Percentiles rank a stretch among this genome's conserved stretches.
These are phyloP conservation scores for Geotrichum bryndzae DNA, from an alignment of 1,139 yeast species.

Conservation along the genomic window DNA sequence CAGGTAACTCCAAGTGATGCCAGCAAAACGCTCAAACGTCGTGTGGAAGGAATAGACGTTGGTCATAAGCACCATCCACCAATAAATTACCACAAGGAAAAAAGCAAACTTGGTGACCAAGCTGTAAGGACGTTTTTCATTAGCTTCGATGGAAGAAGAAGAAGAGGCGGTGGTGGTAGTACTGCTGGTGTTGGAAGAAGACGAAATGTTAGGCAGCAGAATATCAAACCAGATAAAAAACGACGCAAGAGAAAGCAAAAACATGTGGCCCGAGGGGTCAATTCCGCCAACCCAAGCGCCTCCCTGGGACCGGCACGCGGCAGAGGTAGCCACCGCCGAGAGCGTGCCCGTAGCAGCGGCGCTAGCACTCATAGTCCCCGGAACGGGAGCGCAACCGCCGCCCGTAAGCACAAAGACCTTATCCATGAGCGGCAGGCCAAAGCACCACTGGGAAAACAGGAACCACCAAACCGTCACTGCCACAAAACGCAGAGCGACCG, in stretches of 20 bases:
- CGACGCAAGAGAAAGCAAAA: constrained; percentile 66
- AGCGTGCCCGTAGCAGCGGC: constrained; percentile 37
- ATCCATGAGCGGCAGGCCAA: constrained; percentile 89
- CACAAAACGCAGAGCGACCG: constrained; percentile 34
- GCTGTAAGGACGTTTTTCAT: background rate
- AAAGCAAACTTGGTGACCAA: constrained; percentile 35
- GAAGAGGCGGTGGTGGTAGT: background rate
- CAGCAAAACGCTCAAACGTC: constrained; percentile 62
- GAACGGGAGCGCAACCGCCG: constrained; percentile 51
- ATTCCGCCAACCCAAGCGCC: constrained; percentile 91
- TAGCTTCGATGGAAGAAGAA: background rate
- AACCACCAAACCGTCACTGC: constrained; percentile 73
- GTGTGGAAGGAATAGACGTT: constrained; percentile 75
- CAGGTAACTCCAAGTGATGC: constrained; percentile 54
- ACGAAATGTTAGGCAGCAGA: constrained; percentile 34
- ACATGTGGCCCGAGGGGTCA: constrained; percentile 94
- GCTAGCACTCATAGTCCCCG: constrained; percentile 14
- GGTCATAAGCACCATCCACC: constrained; percentile 85
- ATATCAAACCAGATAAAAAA: constrained; percentile 66
- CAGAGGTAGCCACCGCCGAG: background rate
- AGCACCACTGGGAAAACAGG: constrained; percentile 81
- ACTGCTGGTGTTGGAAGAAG: constrained; percentile 10
- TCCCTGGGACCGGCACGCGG: constrained; percentile 49
- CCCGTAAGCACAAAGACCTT: constrained; percentile 73
- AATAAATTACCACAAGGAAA: constrained; percentile 55